A percentile compares a stretch with the other conserved stretches of the same genome.
These are phyloP conservation scores for Fusarium kyushuense DNA, from an alignment of 2,329 filamentous ascomycete species.

Conservation along the genomic window DNA sequence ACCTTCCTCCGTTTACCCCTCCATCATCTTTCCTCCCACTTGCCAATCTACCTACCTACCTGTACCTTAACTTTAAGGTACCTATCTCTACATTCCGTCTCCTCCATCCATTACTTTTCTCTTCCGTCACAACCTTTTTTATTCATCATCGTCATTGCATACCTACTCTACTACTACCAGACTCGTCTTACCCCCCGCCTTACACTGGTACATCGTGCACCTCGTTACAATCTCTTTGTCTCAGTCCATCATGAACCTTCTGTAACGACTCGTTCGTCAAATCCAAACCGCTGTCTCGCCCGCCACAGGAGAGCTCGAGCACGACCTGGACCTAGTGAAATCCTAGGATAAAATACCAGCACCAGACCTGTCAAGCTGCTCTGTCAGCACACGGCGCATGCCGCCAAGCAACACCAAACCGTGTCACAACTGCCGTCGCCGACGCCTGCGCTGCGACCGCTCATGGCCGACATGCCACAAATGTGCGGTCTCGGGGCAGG, in stretches of 20 bases:
- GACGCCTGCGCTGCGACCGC: constrained; percentile 71
- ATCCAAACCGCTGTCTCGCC: constrained; percentile 38
- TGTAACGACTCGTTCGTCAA: constrained; percentile 40
- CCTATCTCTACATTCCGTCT: constrained; percentile 31
- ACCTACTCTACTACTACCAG: not conserved
- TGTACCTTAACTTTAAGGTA: constrained; percentile 21
- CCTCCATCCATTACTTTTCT: constrained; percentile 21
- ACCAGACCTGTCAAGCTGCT: constrained; percentile 39
- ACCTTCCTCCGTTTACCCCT: constrained; percentile 32
- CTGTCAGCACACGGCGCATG: constrained; percentile 50
- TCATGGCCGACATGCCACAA: constrained; percentile 71
- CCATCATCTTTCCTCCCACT: constrained; percentile 16
- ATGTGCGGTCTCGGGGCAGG: constrained; percentile 65
- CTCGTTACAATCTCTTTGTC: constrained; percentile 22
- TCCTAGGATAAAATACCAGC: constrained; percentile 27
- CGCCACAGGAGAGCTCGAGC: constrained; percentile 37
- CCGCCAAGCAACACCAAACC: constrained; percentile 57
- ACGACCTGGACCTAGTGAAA: constrained; percentile 33
- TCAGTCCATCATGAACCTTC: constrained; percentile 39
- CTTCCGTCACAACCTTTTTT: constrained; percentile 23
- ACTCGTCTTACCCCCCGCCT: constrained; percentile 12
- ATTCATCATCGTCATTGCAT: constrained; percentile 21
- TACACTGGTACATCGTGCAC: not conserved
- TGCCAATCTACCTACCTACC: constrained; percentile 10
- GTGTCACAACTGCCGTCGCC: constrained; percentile 72